These are phyloP conservation scores for Tolypocladium ovalisporum DNA, from an alignment of 2,329 filamentous ascomycete genomes.

Conservation along the genomic window DNA sequence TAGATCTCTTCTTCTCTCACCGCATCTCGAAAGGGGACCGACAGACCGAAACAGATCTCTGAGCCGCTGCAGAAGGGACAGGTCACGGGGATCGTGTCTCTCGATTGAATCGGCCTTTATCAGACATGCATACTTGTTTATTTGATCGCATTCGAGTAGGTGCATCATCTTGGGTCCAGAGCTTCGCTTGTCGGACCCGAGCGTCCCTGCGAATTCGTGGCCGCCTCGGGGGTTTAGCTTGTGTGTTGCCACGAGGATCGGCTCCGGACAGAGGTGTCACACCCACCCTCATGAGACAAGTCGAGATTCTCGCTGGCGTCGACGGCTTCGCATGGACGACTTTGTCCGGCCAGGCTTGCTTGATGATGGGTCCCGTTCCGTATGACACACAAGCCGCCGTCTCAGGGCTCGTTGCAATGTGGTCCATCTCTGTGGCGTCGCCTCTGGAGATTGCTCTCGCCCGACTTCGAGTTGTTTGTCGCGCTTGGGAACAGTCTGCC, in stretches of 20 bases:
- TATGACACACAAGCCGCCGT: not conserved
- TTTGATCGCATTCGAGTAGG: not conserved
- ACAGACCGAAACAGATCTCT: not conserved
- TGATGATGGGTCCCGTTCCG: not conserved
- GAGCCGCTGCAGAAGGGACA: not conserved
- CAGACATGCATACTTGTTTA: not conserved
- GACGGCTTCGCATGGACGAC: not conserved
- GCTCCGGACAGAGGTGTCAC: too few relatives aligned
- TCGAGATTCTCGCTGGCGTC: too few relatives aligned
- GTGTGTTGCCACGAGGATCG: too few relatives aligned
- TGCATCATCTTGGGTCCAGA: not conserved
- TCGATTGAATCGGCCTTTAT: not conserved
- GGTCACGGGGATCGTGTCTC: not conserved
- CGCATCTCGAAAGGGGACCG: not conserved
- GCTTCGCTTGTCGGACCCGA: too few relatives aligned
- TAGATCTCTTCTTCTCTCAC: not conserved
- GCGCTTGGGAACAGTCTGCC: too few relatives aligned
- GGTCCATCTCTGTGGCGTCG: not conserved
- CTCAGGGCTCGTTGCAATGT: not conserved
- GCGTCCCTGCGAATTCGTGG: too few relatives aligned
- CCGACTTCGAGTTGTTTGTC: not conserved
- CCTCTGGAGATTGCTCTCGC: not conserved
- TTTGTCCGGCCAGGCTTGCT: not conserved
- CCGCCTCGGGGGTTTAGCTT: too few relatives aligned
- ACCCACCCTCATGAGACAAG: too few relatives aligned